Base-by-base conservation (phyloP, 768 basidiomycete genomes). In the Fomitopsis serialis region DNA sequence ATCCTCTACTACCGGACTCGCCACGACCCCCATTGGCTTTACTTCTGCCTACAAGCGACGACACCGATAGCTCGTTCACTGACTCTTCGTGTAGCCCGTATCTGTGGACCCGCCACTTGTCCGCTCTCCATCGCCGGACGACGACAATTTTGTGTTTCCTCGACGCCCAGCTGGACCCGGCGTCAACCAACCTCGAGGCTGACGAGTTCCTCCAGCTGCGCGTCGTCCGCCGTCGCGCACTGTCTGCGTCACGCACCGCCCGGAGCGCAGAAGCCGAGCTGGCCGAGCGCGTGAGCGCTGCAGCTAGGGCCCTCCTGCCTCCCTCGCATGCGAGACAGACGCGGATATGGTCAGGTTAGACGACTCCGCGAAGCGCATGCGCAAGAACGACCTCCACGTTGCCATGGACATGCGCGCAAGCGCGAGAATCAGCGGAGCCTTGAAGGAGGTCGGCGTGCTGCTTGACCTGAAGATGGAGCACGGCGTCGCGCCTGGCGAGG, bases 361-460 rank as follows among this genome's bases (percentile, higher is more conserved):
- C 69, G 6, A 75, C 73, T 17, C 76, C 35, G 61, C 61, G 55
- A 58, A 59, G 56, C 62, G 63, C 49, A 50, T 37, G 29, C 58
- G 58, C 32, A 59, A 62, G 51, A 59, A 60, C 52, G 66, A 67
- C 58, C 57, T 65, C 44, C 68, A 72, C 50, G 68, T 68, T 17
- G 68, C 70, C 60, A 68, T 70, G 55, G 68, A 70, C 54, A 59
- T 64, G 53, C 69, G 58, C 68, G 77, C 56, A 81, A 79, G 64
- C 68, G 71, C 47, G 78, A 80, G 59, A 77, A 77, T 59, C 84
- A 82, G 65, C 69, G 76, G 37, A 72, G 74, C 22, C n/a, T n/a
- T n/a, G n/a, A 74, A 76, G 56, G 84, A 86, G 69, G 67, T 85
- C 11, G 74, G 76, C 11, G 71, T 78, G 32, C 68, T 85, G 55